These are phyloP conservation scores for Cerrena zonata DNA, from an alignment of 1,284 basidiomycete species.

Conservation along the genomic window DNA sequence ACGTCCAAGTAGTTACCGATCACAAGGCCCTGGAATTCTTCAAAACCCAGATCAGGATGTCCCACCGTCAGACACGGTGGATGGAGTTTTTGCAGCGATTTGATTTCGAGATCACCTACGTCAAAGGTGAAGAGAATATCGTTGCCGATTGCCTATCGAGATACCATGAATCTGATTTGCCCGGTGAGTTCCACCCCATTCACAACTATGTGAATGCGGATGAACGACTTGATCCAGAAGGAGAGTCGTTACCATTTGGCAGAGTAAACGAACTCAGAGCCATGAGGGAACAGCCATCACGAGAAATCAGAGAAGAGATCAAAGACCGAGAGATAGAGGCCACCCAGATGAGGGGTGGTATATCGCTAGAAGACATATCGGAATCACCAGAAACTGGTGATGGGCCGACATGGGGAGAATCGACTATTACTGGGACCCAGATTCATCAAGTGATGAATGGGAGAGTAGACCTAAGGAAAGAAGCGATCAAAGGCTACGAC, in stretches of 20 bases:
- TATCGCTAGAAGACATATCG: not conserved
- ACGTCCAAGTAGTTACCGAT: slow-evolving; percentile 33
- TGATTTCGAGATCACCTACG: too few species aligned
- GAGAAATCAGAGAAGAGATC: not conserved
- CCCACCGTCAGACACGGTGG: slow-evolving; percentile 27
- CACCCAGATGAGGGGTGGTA: not conserved
- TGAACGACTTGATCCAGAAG: too few species aligned
- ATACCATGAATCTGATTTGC: slow-evolving; percentile 11
- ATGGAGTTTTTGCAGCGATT: slow-evolving; percentile 31
- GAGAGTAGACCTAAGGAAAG: too few species aligned
- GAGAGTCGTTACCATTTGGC: slow-evolving; percentile 8
- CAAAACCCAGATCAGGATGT: slow-evolving; percentile 18
- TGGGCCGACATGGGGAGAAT: not conserved
- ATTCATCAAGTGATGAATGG: not conserved
- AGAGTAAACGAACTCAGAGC: not conserved
- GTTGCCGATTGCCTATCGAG: slow-evolving; percentile 37
- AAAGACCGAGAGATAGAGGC: not conserved
- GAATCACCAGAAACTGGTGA: not conserved
- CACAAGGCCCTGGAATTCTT: slow-evolving; percentile 34
- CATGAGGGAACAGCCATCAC: not conserved
- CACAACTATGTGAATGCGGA: slow-evolving; percentile 25
- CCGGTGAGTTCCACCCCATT: slow-evolving; percentile 14
- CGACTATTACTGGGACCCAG: not conserved
- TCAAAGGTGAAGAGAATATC: slow-evolving; percentile 27
- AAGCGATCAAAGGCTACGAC: too few species aligned